A percentile compares a stretch with the other conserved stretches of the same genome.
Conservation (phyloP, 305 asterid genomes). For the Solanum aculeatissimum region DNA sequence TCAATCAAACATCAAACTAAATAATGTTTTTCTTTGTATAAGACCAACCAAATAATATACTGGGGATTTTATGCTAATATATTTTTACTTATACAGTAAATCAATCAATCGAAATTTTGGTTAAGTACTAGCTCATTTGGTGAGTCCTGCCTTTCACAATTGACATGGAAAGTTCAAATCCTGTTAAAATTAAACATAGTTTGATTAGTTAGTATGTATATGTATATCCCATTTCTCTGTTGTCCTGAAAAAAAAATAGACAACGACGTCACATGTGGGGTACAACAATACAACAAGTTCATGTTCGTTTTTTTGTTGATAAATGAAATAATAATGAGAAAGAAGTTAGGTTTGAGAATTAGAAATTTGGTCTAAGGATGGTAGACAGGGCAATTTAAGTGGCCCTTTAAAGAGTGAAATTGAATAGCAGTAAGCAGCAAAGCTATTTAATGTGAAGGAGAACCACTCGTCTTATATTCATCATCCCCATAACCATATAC, state of each 20-base stretch:
- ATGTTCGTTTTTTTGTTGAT: background rate
- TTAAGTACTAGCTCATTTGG: background rate
- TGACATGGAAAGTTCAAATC: background rate
- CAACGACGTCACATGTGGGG: background rate
- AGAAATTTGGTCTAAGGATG: background rate
- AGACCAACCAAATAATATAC: background rate
- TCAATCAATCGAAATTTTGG: background rate
- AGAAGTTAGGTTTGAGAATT: background rate
- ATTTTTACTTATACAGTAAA: background rate
- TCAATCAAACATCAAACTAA: too few relatives aligned
- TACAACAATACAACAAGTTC: background rate
- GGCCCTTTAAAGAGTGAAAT: background rate
- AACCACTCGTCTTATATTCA: background rate
- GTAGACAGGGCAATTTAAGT: background rate
- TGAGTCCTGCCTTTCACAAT: background rate
- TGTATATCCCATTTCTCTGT: background rate
- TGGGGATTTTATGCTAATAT: background rate
- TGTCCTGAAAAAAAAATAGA: background rate
- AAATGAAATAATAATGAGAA: background rate
- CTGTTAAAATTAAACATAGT: background rate
- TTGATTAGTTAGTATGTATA: background rate
- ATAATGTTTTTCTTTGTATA: too few relatives aligned
- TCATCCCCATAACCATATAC: background rate
- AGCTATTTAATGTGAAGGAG: background rate
- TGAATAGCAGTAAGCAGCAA: background rate